These are phyloP conservation scores for Pythium rishiriense DNA, from an alignment of 352 stramenopile genomes.

Conservation along the genomic window DNA sequence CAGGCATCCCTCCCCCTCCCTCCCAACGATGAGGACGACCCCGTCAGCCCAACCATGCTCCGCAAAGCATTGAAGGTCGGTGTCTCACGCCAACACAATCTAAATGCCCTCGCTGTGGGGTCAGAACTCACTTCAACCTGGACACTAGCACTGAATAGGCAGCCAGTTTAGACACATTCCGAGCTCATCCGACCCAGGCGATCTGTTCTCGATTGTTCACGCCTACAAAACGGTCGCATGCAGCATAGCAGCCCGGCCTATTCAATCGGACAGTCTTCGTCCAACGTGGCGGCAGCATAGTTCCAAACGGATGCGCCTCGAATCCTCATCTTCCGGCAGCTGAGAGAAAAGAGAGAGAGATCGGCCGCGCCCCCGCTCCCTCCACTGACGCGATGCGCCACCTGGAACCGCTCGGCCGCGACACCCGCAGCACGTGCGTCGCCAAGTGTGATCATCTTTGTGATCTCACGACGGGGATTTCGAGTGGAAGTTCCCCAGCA, in stretches of 20 bases:
- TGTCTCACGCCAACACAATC: background rate
- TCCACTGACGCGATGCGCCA: slow-evolving; percentile 1
- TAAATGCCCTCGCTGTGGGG: background rate
- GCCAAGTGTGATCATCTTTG: background rate
- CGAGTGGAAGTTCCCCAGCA: too few species aligned
- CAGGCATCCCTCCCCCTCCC: too few species aligned
- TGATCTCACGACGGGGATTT: too few species aligned
- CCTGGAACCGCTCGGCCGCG: background rate
- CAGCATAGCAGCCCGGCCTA: background rate
- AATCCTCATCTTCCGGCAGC: too few species aligned
- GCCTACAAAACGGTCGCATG: too few species aligned
- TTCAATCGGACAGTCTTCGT: background rate
- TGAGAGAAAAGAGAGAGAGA: too few species aligned
- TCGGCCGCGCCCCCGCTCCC: background rate
- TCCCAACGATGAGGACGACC: too few species aligned
- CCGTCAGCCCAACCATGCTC: too few species aligned
- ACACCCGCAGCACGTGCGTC: background rate
- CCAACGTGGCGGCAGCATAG: background rate
- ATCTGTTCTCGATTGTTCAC: too few species aligned
- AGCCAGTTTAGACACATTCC: background rate
- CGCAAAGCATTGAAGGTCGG: too few species aligned
- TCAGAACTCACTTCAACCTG: background rate
- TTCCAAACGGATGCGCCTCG: too few species aligned
- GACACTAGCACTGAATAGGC: background rate
- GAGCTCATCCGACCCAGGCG: too few species aligned